Evolutionary conservation across 2,329 filamentous ascomycete species (phyloP).

Genomic region (Harringtonia lauricola): DNA sequence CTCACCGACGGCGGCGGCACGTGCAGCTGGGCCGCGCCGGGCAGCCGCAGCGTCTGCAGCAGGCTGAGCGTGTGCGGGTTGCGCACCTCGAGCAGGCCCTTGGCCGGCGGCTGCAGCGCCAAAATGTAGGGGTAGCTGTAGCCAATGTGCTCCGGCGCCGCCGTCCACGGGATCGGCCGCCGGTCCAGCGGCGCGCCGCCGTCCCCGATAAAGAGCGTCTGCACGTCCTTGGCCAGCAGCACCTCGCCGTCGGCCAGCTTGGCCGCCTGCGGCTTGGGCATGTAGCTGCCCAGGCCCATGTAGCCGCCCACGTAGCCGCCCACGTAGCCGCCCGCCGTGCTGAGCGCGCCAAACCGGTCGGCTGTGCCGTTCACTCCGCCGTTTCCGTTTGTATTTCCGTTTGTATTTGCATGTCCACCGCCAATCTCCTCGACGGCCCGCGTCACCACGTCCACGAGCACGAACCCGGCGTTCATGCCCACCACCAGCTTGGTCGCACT

Average conservation of each 20-base stretch:
- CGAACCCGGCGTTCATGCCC: constrained; percentile 84
- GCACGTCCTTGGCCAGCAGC: constrained; percentile 93
- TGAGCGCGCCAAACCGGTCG: constrained; percentile 71
- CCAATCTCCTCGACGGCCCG: constrained; percentile 62
- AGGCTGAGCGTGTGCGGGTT: constrained; percentile 89
- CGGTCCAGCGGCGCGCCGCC: constrained; percentile 68
- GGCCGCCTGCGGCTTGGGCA: constrained; percentile 80
- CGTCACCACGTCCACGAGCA: constrained; percentile 75
- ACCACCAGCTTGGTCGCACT: constrained; percentile 78
- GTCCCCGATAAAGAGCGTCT: constrained; percentile 82
- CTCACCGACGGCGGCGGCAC: constrained; percentile 89
- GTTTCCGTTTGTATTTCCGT: constrained; percentile 46
- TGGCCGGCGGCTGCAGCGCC: constrained; percentile 65
- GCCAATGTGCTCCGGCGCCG: constrained; percentile 79
- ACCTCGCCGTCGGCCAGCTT: constrained; percentile 74
- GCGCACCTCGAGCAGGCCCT: constrained; percentile 77
- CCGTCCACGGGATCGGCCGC: constrained; percentile 83
- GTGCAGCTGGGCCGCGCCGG: constrained; percentile 74
- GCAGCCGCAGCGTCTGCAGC: constrained; percentile 73
- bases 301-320: constrained; percentile 82
- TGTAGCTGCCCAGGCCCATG: constrained; percentile 86
- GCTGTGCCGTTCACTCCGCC: constrained; percentile 46
- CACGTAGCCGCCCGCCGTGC: constrained; percentile 59
- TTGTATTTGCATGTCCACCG: constrained; percentile 67
- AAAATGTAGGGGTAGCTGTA: constrained; percentile 97